A percentile compares a stretch with the other conserved stretches of the same genome.
These are phyloP conservation scores for Trifolium repens DNA, from an alignment of 306 rosid genomes.

Conservation along the genomic window DNA sequence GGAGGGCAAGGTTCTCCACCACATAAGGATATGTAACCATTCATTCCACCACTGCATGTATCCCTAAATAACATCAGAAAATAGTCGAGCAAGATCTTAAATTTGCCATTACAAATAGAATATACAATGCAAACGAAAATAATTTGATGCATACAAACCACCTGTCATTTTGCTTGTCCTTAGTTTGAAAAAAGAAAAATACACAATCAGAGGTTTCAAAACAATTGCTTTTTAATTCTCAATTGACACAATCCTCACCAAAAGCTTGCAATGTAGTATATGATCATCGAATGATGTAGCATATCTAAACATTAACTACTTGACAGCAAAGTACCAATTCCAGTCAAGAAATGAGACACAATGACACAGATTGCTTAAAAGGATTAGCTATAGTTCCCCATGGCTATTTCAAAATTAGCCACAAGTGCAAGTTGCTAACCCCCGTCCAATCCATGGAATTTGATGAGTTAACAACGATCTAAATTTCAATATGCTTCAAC, in stretches of 20 bases:
- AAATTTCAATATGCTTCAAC: too few species aligned
- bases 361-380: slow-evolving; percentile 19
- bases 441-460: background rate
- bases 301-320: background rate
- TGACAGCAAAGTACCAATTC: background rate
- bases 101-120: slow-evolving; percentile 32
- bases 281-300: background rate
- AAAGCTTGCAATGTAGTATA: too few species aligned
- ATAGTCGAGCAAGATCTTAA: slow-evolving; percentile 48
- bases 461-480: too few species aligned
- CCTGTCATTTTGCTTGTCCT: slow-evolving; percentile 21
- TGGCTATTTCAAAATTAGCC: background rate
- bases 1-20: slow-evolving; percentile 97
- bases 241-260: background rate
- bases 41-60: slow-evolving; percentile 98
- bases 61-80: slow-evolving; percentile 75
- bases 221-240: slow-evolving; percentile 43
- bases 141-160: slow-evolving; percentile 14
- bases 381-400: background rate
- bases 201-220: slow-evolving; percentile 46
- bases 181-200: slow-evolving; percentile 29
- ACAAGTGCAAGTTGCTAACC: background rate
- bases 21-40: slow-evolving; percentile 89
- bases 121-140: slow-evolving; percentile 2
- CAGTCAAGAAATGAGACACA: slow-evolving; percentile 2